Evolutionary conservation across 441 rosid species (phyloP), one percentile per base, ranked within the genome.

Genomic region (Theobroma grandiflorum): DNA sequence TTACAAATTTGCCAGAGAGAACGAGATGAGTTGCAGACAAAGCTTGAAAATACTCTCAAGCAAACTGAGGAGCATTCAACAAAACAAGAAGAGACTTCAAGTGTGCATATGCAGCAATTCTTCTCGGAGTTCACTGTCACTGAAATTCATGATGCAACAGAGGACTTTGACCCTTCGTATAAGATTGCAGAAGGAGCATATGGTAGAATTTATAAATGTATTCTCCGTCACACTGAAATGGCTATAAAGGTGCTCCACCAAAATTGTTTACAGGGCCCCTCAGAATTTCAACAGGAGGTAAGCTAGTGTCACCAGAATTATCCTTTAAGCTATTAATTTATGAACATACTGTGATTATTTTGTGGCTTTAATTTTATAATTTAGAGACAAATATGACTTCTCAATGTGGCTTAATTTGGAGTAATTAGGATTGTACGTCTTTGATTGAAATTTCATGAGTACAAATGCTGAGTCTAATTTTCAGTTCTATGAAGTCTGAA

Each of bases 151-250:
- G 83, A 81, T 67, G 90, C 92, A 81, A 86, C 90, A 37, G 42
- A 77, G 64, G 72, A 77, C 61, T 86, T 85, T 82, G 82, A 84
- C 58, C 84, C 81, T 50, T 88, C 82, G 65, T 49, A 53, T 71
- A 86, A 78, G 87, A 87, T 89, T 72, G 93, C 87, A 69, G 91
- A 88, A 82, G 88, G 86, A 7, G 84, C 85, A 62, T 80, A 80
- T 80, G 88, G 90, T 20, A 81, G 81, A 77, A 80, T 87, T 52
- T 86, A 84, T 67, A 87, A 80, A 79, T 88, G 90, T 59, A 26
- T 22, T 53, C 86, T 89, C 69, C 85, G 84, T 42, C 82, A 86
- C 47, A 87, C 89, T 14, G 74, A 66, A 5, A 90, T 89, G 58
- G 87, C 89, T 65, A 82, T 89, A 70, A 89, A 87, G 82, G 77